Conservation (phyloP, 2,329 filamentous ascomycete species). For the Trichophyton mentagrophytes region DNA sequence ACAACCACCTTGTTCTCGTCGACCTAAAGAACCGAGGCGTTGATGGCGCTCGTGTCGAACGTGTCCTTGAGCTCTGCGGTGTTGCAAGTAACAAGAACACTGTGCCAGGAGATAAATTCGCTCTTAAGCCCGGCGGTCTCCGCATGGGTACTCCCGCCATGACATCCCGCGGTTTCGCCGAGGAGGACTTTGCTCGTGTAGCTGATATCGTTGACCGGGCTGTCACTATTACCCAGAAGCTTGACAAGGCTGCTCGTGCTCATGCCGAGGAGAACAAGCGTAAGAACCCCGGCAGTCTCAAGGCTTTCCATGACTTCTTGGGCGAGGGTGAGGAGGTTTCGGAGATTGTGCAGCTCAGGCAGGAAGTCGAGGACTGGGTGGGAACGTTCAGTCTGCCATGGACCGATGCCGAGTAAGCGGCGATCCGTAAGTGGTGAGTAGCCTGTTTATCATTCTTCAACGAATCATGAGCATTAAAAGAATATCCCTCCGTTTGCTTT, state of each 20-base stretch:
- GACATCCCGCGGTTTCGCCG: slow-evolving; percentile 87
- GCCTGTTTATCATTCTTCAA: not conserved
- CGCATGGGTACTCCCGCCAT: slow-evolving; percentile 94
- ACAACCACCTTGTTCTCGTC: slow-evolving; percentile 93
- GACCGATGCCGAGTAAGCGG: slow-evolving; percentile 20
- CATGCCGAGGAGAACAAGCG: slow-evolving; percentile 70
- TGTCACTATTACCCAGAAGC: slow-evolving; percentile 61
- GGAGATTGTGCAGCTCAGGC: slow-evolving; percentile 72
- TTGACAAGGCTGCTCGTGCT: slow-evolving; percentile 56
- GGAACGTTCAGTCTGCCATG: slow-evolving; percentile 79
- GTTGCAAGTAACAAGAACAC: slow-evolving; percentile 99
- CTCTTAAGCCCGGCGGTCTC: slow-evolving; percentile 81
- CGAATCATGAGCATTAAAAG: slow-evolving; percentile 1
- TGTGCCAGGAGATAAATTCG: slow-evolving; percentile 86
- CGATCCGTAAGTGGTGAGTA: not conserved
- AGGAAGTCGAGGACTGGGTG: slow-evolving; percentile 85
- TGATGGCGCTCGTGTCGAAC: slow-evolving; percentile 85
- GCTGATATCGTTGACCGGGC: slow-evolving; percentile 76
- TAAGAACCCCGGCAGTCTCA: slow-evolving; percentile 95
- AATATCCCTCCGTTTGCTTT: not conserved
- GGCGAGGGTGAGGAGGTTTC: slow-evolving; percentile 63
- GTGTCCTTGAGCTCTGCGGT: slow-evolving; percentile 79
- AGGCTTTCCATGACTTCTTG: slow-evolving; percentile 92
- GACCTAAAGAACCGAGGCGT: slow-evolving; percentile 79
- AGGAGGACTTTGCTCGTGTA: slow-evolving; percentile 76